phyloP scores from a whole-genome alignment of 2,329 filamentous ascomycete genomes.

The Exophiala alcalophila region DNA sequence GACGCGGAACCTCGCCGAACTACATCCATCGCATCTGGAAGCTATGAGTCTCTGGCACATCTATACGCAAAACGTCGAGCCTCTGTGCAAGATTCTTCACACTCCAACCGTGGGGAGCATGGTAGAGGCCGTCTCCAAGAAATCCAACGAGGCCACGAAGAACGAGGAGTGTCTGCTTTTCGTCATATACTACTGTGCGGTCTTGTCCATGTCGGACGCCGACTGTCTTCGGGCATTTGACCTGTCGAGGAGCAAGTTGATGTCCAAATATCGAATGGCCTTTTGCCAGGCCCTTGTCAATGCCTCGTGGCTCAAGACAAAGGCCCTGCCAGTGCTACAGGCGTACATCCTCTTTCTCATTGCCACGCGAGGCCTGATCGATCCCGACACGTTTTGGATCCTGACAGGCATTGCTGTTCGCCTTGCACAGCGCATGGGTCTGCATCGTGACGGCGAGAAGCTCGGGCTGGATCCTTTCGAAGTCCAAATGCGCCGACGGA shows the following conservation, averaged over 20 bases:
- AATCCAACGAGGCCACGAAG: not conserved
- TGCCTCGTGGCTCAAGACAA: constrained; percentile 3
- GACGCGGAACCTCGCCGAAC: not conserved
- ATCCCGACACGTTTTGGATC: not conserved
- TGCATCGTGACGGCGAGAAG: constrained; percentile 43
- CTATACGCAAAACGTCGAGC: not conserved
- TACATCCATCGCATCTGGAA: not conserved
- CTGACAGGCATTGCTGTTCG: constrained; percentile 39
- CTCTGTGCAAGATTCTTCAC: constrained; percentile 1
- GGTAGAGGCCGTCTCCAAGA: not conserved
- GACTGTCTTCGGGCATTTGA: not conserved
- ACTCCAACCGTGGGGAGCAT: not conserved
- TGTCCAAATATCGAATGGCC: not conserved
- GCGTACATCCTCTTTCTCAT: constrained; percentile 59
- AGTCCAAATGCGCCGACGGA: constrained; percentile 36
- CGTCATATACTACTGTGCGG: constrained; percentile 1
- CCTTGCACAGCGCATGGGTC: constrained; percentile 35
- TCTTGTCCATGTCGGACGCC: not conserved
- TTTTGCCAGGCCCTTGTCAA: constrained; percentile 1
- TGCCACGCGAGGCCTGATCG: not conserved
- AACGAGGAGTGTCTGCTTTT: not conserved
- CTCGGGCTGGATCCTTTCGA: constrained; percentile 51
- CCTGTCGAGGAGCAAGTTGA: too few species aligned
- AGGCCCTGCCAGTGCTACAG: constrained; percentile 54
- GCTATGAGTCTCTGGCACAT: not conserved